Evolutionary conservation across 1,284 basidiomycete genomes (phyloP).

Genomic region (Ceraceosorus guamensis): DNA sequence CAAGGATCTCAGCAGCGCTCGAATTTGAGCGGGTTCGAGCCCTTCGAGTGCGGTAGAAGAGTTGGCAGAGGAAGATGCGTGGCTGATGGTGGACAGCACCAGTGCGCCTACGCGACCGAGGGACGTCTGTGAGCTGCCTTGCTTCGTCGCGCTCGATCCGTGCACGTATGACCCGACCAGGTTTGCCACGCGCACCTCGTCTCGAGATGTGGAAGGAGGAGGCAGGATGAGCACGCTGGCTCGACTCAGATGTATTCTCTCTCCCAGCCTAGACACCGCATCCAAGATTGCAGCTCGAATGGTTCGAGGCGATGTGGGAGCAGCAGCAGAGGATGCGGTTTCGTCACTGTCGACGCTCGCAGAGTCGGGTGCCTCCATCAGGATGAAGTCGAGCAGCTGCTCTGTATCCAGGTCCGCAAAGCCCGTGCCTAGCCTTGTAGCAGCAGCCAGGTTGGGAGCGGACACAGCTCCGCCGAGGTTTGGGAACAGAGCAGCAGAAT

Average conservation of each 20-base stretch:
- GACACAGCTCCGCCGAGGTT: background rate
- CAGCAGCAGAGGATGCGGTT: constrained; percentile 13
- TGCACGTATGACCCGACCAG: constrained; percentile 73
- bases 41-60: background rate
- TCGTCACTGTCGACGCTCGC: constrained; percentile 17
- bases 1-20: constrained; percentile 66
- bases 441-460: no score
- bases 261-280: constrained; percentile 75
- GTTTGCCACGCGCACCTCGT: constrained; percentile 23
- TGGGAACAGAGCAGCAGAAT: constrained; percentile 73
- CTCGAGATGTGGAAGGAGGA: constrained; percentile 20
- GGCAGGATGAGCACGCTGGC: constrained; percentile 63
- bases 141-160: constrained; percentile 52
- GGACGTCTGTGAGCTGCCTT: constrained; percentile 22
- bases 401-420: constrained; percentile 21
- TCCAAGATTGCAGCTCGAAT: constrained; percentile 71
- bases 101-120: constrained; percentile 31
- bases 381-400: constrained; percentile 44
- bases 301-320: constrained; percentile 51
- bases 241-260: constrained; percentile 74
- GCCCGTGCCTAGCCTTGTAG: background rate
- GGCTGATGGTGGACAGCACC: constrained; percentile 18
- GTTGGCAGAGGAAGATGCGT: constrained; percentile 3
- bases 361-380: constrained; percentile 33
- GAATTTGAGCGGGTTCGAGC: constrained; percentile 51